Evolutionary conservation across 2,329 filamentous ascomycete species (phyloP), one percentile per base, ranked within the genome.

Genomic region (Arthrobotrys pseudoclavata): DNA sequence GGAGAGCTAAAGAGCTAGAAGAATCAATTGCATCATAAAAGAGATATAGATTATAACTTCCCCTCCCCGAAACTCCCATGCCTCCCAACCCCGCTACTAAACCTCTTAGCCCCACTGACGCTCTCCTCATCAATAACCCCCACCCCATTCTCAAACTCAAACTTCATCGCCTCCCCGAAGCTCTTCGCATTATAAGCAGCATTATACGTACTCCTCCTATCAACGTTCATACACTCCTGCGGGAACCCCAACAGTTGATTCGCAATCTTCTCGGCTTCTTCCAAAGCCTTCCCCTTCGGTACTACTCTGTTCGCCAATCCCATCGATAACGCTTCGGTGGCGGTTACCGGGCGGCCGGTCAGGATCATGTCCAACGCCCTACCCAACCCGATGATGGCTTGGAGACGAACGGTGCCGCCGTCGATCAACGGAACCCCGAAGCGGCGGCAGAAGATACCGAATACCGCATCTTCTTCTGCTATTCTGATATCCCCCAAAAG

Each of bases 241-340:
- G 87, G 87, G 57, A 89, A 89, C 2, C 80, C 79, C 1, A 87
- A 76, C 37, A 89, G 74, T 78, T 85, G 82, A 62, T 82, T 82
- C 2, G 87, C 87, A 62, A 89, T 83, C 40, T 82, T 83, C 47
- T 83, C 83, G 0, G 87, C 87, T 79, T 87, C 86, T 5, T 85
- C 83, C n/a, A 87, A 70, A 2, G 85, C 85, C 72, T 85, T 84
- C 0, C 87, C 87, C 74, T 86, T 86, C 0, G 84, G 83, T 0
- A 98, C 93, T 29, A 98, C 85, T 18, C 95, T 87, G 84, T 98
- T 94, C 55, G 92, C 95, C 34, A 99, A 0, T 95, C 96, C 18
- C 97, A 85, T 83, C 0, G 96, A 95, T 84, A 97, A 97, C 0
- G 96, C 93, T 85, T 98, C 96, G 1, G 91, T 86, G 0, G 90